A percentile compares a stretch with the other conserved stretches of the same genome.
Evolutionary conservation across 257 asterid species (phyloP).

Genomic region (Pogostemon cablin): DNA sequence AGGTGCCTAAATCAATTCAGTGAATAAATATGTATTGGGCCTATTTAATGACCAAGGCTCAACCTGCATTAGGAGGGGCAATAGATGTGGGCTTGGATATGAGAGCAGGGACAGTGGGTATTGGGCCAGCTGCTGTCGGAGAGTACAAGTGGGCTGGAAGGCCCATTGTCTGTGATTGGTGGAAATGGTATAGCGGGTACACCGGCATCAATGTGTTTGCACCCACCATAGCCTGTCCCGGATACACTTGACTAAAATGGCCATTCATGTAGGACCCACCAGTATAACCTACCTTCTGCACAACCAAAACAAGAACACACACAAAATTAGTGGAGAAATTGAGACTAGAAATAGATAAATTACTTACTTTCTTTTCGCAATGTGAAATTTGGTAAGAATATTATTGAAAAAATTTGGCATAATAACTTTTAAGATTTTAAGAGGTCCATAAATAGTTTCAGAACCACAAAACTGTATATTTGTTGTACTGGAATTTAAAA

Average conservation of each 20-base stretch:
- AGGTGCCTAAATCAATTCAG: too few species aligned
- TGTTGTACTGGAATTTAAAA: too few species aligned
- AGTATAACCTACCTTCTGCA: conserved; percentile 60
- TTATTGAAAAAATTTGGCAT: too few species aligned
- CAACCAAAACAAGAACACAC: background rate
- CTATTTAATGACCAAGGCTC: background rate
- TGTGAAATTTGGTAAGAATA: too few species aligned
- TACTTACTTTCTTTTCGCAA: too few species aligned
- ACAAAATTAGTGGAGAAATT: too few species aligned
- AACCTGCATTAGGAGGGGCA: conserved; percentile 69
- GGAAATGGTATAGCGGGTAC: conserved; percentile 71
- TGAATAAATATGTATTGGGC: background rate
- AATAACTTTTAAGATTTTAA: too few species aligned
- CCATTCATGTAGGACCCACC: conserved; percentile 94
- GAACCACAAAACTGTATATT: too few species aligned
- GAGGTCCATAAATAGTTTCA: too few species aligned
- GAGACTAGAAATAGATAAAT: too few species aligned
- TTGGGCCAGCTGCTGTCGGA: conserved; percentile 58
- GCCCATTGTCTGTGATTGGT: conserved; percentile 83
- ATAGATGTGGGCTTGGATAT: conserved; percentile 76
- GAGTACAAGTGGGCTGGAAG: conserved; percentile 79
- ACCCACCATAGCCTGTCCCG: conserved; percentile 71
- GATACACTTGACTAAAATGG: conserved; percentile 66
- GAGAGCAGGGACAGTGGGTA: conserved; percentile 51
- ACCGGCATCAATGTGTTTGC: conserved; percentile 73